These are phyloP conservation scores for Penicillium cosmopolitanum DNA, from an alignment of 495 filamentous ascomycete species.

Conservation along the genomic window DNA sequence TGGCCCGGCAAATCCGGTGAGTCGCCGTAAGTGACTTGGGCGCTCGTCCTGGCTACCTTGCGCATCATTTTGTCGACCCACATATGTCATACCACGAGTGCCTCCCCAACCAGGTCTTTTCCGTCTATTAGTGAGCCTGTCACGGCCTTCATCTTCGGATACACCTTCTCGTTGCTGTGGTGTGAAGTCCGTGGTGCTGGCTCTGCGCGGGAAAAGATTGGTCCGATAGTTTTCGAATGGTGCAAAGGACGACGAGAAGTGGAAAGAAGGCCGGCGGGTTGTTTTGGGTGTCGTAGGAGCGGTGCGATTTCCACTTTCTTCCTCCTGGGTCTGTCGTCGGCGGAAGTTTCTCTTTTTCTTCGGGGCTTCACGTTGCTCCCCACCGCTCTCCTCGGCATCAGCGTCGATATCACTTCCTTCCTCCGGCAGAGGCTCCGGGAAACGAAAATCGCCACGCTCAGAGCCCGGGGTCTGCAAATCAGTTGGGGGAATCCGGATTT, in stretches of 20 bases:
- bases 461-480: slow-evolving; percentile 43
- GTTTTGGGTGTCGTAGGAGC: slow-evolving; percentile 65
- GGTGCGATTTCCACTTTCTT: slow-evolving; percentile 57
- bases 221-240: slow-evolving; percentile 52
- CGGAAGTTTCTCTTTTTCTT: slow-evolving; percentile 53
- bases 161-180: slow-evolving; percentile 70
- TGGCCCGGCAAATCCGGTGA: slow-evolving; percentile 70
- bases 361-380: slow-evolving; percentile 43
- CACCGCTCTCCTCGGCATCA: slow-evolving; percentile 71
- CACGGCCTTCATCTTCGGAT: slow-evolving; percentile 88
- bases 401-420: slow-evolving; percentile 74
- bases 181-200: slow-evolving; percentile 68
- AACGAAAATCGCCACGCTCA: slow-evolving; percentile 57
- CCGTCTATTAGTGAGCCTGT: slow-evolving; percentile 63
- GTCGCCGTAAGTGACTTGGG: slow-evolving; percentile 71
- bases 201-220: slow-evolving; percentile 64
- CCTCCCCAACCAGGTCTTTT: slow-evolving; percentile 56
- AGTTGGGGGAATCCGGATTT: slow-evolving; percentile 29
- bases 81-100: slow-evolving; percentile 59
- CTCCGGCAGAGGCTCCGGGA: slow-evolving; percentile 59
- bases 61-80: slow-evolving; percentile 43
- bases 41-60: slow-evolving; percentile 51
- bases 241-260: slow-evolving; percentile 50
- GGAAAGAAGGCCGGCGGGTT: slow-evolving; percentile 45
- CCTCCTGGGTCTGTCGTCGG: slow-evolving; percentile 55